Percentiles rank a stretch among this genome's conserved stretches.
Conservation (phyloP, 2,329 filamentous ascomycete genomes). For the Aspergillus spinulosporus region DNA sequence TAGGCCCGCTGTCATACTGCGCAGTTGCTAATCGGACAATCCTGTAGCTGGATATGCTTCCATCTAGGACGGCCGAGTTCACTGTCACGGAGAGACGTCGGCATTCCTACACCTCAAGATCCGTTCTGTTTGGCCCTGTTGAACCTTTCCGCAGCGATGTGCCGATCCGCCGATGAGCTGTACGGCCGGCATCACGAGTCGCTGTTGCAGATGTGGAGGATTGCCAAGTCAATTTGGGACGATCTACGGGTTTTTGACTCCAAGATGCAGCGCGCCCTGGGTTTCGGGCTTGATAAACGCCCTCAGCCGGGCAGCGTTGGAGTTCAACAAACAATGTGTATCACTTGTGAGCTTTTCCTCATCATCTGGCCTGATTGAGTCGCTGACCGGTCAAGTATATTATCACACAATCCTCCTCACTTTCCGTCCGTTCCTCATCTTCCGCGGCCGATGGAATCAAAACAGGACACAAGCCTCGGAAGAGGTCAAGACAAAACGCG, state of each 20-base stretch:
- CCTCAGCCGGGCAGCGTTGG: constrained; percentile 42
- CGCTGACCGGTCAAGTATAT: constrained; percentile 37
- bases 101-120: constrained; percentile 42
- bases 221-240: constrained; percentile 34
- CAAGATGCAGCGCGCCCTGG: constrained; percentile 30
- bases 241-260: constrained; percentile 33
- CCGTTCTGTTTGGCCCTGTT: constrained; percentile 40
- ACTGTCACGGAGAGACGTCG: constrained; percentile 39
- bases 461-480: constrained; percentile 27
- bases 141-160: constrained; percentile 41
- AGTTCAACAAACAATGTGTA: constrained; percentile 44
- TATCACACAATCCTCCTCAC: constrained; percentile 47
- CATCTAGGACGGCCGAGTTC: constrained; percentile 46
- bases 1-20: background rate
- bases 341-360: constrained; percentile 35
- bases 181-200: constrained; percentile 46
- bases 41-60: constrained; percentile 46
- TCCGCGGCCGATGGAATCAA: constrained; percentile 45
- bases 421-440: constrained; percentile 48
- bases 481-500: constrained; percentile 18
- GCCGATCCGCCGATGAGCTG: constrained; percentile 45
- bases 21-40: background rate
- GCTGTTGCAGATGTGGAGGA: constrained; percentile 39
- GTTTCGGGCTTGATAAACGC: constrained; percentile 38
- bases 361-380: background rate